Conservation (phyloP, 306 rosid genomes). For the Coriaria nepalensis region DNA sequence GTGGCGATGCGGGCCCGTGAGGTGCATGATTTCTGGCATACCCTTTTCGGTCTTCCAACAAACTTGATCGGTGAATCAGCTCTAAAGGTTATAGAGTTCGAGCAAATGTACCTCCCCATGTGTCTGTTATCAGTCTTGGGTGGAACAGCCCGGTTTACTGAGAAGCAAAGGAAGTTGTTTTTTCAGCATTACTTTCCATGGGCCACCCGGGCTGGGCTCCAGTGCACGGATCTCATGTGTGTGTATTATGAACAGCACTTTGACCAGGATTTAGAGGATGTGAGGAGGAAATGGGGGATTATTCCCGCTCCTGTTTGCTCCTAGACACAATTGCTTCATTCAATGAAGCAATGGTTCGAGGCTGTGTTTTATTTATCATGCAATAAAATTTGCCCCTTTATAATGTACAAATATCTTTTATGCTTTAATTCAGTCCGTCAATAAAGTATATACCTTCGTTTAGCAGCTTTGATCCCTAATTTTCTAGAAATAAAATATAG, state of each 20-base stretch:
- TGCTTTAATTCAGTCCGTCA: no score
- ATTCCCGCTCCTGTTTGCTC: conserved; percentile 46
- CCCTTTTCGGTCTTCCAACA: conserved; percentile 74
- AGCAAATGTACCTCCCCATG: conserved; percentile 87
- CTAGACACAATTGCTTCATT: conserved; percentile 9
- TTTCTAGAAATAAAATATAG: no score
- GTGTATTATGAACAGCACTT: conserved; percentile 76
- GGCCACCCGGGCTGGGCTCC: conserved; percentile 74
- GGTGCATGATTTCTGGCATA: conserved; percentile 95
- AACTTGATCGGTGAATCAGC: conserved; percentile 89
- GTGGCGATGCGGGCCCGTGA: conserved; percentile 86
- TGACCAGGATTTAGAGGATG: conserved; percentile 65
- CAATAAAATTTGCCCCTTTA: no score
- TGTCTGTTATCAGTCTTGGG: conserved; percentile 60
- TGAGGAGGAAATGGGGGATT: conserved; percentile 65
- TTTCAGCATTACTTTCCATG: conserved; percentile 79
- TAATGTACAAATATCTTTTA: no score
- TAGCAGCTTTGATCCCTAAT: no score
- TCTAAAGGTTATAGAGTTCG: conserved; percentile 73
- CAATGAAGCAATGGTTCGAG: no score
- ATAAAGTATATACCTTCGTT: no score
- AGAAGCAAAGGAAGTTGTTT: conserved; percentile 65
- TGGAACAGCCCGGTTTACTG: conserved; percentile 59
- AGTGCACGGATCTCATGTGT: conserved; percentile 74
- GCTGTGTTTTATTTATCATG: no score